Conservation (phyloP, 495 filamentous ascomycete genomes). For the Rostrohypoxylon terebratum region DNA sequence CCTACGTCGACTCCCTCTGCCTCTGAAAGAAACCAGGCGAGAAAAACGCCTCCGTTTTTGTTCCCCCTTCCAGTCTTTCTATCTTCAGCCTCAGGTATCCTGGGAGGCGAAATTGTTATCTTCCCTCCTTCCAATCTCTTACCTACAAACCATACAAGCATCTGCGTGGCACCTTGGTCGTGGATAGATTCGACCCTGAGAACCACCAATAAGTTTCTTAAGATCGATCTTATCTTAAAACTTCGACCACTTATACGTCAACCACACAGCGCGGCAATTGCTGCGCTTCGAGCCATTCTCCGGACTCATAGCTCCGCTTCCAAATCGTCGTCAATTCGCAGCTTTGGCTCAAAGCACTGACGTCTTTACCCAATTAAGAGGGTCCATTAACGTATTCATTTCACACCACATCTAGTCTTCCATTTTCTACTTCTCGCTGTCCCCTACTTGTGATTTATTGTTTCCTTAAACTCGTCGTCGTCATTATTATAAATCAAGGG, state of each 20-base stretch:
- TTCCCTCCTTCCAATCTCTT: conserved; percentile 23
- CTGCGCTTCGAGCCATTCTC: conserved; percentile 33
- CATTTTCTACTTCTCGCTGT: conserved; percentile 7
- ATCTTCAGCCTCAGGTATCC: conserved; percentile 41
- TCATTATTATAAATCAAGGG: conserved; percentile 52
- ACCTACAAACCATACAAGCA: conserved; percentile 9
- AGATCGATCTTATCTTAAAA: conserved; percentile 25
- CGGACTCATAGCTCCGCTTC: conserved; percentile 15
- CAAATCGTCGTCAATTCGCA: conserved; percentile 22
- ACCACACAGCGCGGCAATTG: conserved; percentile 37
- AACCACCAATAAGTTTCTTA: background rate
- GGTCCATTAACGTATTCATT: conserved; percentile 28
- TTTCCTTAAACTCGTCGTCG: conserved; percentile 9
- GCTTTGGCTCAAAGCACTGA: conserved; percentile 27
- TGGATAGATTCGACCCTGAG: conserved; percentile 30
- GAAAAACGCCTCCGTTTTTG: conserved; percentile 23
- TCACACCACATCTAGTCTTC: conserved; percentile 19
- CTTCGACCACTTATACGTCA: conserved; percentile 30
- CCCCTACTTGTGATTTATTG: conserved; percentile 31
- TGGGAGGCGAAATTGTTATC: conserved; percentile 41
- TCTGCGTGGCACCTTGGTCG: conserved; percentile 28
- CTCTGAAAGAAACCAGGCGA: conserved; percentile 29
- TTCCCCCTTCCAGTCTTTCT: conserved; percentile 16
- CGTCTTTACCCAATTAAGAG: conserved; percentile 33
- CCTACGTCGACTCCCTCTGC: conserved; percentile 33